Evolutionary conservation across 768 basidiomycete genomes (phyloP).

Genomic region (Glaciozyma martinii): DNA sequence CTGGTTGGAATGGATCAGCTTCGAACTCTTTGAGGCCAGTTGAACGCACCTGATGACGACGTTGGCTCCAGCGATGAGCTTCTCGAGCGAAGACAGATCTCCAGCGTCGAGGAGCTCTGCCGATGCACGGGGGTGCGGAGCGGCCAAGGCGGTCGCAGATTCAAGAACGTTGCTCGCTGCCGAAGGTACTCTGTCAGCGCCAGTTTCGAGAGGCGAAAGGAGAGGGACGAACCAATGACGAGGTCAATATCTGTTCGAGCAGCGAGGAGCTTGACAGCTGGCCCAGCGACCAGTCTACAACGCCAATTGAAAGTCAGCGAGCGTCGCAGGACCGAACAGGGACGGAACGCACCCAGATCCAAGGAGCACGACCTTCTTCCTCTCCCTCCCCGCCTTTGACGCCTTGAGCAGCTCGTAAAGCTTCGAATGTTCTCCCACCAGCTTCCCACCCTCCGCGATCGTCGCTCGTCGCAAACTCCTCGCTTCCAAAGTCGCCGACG

Average conservation of each 20-base stretch:
- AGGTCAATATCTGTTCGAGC: conserved; percentile 51
- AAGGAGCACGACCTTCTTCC: conserved; percentile 61
- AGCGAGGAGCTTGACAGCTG: conserved; percentile 64
- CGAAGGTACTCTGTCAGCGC: conserved; percentile 36
- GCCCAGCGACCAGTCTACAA: conserved; percentile 69
- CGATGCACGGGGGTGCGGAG: conserved; percentile 48
- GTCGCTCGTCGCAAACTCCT: conserved; percentile 60
- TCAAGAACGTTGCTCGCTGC: conserved; percentile 59
- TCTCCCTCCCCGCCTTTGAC: conserved; percentile 32
- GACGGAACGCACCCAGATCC: conserved; percentile 56
- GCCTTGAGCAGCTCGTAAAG: conserved; percentile 49
- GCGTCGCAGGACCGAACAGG: too few relatives aligned
- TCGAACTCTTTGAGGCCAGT: background rate
- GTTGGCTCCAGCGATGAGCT: conserved; percentile 58
- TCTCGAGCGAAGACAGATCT: conserved; percentile 45
- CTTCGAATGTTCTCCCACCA: conserved; percentile 53
- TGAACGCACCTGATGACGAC: conserved; percentile 67
- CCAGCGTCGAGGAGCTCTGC: conserved; percentile 55
- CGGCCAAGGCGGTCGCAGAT: conserved; percentile 49
- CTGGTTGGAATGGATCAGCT: conserved; percentile 42
- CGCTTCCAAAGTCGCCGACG: conserved; percentile 41
- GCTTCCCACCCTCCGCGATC: conserved; percentile 53
- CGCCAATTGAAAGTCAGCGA: background rate
- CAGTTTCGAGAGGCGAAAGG: background rate
- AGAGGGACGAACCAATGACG: conserved; percentile 57